Evolutionary conservation across 2,329 filamentous ascomycete genomes (phyloP).

Genomic region (Salinomyces thailandicus): DNA sequence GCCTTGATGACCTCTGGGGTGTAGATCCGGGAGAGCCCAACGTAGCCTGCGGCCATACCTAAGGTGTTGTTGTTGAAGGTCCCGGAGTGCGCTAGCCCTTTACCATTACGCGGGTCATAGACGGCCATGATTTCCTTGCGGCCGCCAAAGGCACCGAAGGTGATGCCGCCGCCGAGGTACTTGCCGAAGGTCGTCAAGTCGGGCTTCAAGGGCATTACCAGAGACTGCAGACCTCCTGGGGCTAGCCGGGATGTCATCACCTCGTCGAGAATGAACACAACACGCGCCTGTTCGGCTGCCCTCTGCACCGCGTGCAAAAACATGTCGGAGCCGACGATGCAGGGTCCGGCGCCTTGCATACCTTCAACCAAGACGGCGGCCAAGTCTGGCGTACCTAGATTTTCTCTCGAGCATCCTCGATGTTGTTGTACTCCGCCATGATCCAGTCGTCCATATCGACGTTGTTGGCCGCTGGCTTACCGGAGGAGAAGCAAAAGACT

Average conservation of each 20-base stretch:
- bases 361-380: constrained; percentile 57
- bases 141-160: constrained; percentile 59
- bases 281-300: constrained; percentile 39
- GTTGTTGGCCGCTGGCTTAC: constrained; percentile 25
- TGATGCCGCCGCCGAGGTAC: constrained; percentile 55
- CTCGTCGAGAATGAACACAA: constrained; percentile 59
- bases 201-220: constrained; percentile 37
- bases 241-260: constrained; percentile 57
- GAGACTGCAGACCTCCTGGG: constrained; percentile 37
- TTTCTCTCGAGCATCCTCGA: constrained; percentile 28
- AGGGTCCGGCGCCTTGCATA: constrained; percentile 55
- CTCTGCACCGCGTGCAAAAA: constrained; percentile 46
- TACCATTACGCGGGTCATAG: constrained; percentile 41
- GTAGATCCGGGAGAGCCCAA: constrained; percentile 29
- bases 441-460: constrained; percentile 42
- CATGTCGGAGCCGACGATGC: constrained; percentile 37
- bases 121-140: constrained; percentile 47
- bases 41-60: constrained; percentile 47
- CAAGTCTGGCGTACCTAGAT: constrained; percentile 30
- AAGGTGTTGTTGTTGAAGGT: constrained; percentile 61
- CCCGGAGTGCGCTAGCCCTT: constrained; percentile 45
- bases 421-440: constrained; percentile 52
- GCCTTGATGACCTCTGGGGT: constrained; percentile 22
- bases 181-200: constrained; percentile 58
- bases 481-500: constrained; percentile 36